Conservation (phyloP, 345 rosid species). For the Eutrema japonicum region DNA sequence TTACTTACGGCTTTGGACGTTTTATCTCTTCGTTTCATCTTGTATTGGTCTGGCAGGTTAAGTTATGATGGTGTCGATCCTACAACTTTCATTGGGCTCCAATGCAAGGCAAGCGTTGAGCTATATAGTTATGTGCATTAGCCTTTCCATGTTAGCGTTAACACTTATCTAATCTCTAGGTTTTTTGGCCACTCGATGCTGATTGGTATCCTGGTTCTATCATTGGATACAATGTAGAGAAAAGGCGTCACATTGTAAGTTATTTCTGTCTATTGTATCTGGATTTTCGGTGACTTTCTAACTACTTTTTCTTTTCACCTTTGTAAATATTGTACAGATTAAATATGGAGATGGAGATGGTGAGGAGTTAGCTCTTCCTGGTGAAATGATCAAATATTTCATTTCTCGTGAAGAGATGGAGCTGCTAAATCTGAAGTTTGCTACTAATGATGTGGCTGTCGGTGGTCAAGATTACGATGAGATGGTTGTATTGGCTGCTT, state of each 20-base stretch:
- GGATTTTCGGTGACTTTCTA: slow-evolving; percentile 15
- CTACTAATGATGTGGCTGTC: slow-evolving; percentile 50
- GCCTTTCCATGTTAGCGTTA: background rate
- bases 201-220: slow-evolving; percentile 85
- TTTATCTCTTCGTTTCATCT: background rate
- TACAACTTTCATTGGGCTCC: slow-evolving; percentile 64
- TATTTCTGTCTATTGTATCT: slow-evolving; percentile 20
- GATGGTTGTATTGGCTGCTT: slow-evolving; percentile 93
- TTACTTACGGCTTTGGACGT: background rate
- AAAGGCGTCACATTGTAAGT: slow-evolving; percentile 68
- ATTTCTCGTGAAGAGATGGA: slow-evolving; percentile 78
- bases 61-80: slow-evolving; percentile 75
- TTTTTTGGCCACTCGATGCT: slow-evolving; percentile 98
- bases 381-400: slow-evolving; percentile 69
- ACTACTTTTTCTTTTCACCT: slow-evolving; percentile 25
- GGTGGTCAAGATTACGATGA: slow-evolving; percentile 73
- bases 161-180: slow-evolving; percentile 54
- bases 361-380: slow-evolving; percentile 69
- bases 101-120: slow-evolving; percentile 81
- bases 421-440: slow-evolving; percentile 54
- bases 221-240: slow-evolving; percentile 65
- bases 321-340: slow-evolving; percentile 55
- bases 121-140: slow-evolving; percentile 19
- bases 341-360: slow-evolving; percentile 83
- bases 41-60: slow-evolving; percentile 59